These are phyloP conservation scores for Didymella arachidicola DNA, from an alignment of 2,329 filamentous ascomycete species.

Conservation along the genomic window DNA sequence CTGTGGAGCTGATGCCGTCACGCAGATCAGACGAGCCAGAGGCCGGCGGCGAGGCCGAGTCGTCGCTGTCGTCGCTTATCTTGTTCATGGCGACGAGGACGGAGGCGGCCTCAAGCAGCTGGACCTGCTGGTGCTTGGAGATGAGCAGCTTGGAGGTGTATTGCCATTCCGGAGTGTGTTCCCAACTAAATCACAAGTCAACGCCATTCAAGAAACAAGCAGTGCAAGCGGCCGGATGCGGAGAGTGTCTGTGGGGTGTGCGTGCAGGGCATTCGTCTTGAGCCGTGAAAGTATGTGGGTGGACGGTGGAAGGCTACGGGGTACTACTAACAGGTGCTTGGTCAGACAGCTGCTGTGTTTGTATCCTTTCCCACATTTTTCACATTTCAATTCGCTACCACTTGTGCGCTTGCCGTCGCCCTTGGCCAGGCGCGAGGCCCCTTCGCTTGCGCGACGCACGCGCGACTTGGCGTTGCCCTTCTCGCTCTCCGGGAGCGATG, in stretches of 20 bases:
- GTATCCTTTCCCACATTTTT: constrained; percentile 99
- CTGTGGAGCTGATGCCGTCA: constrained; percentile 82
- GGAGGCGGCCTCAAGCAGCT: constrained; percentile 95
- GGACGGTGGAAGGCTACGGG: constrained; percentile 58
- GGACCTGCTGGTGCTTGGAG: constrained; percentile 99
- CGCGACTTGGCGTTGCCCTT: constrained; percentile 61
- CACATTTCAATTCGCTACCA: constrained; percentile 88
- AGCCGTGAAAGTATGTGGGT: constrained; percentile 54
- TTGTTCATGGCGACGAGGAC: constrained; percentile 90
- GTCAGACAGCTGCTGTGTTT: constrained; percentile 99
- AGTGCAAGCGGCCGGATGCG: constrained; percentile 15
- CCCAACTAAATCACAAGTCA: constrained; percentile 76
- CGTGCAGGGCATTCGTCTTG: constrained; percentile 49
- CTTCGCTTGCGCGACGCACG: constrained; percentile 78
- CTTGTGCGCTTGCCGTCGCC: constrained; percentile 80
- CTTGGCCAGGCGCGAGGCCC: constrained; percentile 76
- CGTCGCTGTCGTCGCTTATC: constrained; percentile 72
- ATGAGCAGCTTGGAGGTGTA: constrained; percentile 97
- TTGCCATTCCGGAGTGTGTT: constrained; percentile 98
- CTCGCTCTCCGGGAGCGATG: constrained; percentile 54
- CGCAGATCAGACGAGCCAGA: constrained; percentile 79
- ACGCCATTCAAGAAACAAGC: constrained; percentile 31
- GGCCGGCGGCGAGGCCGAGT: constrained; percentile 83
- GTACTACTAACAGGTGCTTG: constrained; percentile 99
- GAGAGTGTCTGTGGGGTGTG: constrained; percentile 18